Evolutionary conservation across 2,329 filamentous ascomycete genomes (phyloP), one percentile per base, ranked within the genome.

Genomic region (Huntiella savannae): DNA sequence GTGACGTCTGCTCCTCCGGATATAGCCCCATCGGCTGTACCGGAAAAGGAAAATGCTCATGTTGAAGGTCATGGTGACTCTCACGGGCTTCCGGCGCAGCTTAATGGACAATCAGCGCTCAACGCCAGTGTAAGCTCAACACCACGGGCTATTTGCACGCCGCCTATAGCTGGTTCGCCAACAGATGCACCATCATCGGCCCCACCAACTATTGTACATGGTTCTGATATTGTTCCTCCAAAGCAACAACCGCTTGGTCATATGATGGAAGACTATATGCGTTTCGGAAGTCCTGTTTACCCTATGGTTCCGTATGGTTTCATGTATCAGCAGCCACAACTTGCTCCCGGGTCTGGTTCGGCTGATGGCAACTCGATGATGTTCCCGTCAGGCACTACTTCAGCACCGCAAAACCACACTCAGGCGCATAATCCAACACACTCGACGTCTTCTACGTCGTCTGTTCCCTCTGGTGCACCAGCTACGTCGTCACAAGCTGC

Each of bases 1-100:
- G 59, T 57, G 36, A 55, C 59, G 3, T 53, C 52, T 6, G 52
- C 55, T n/a, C 48, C 51, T 10, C 49, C 49, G 17, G 38, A 43
- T 13, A 37, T 44, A 13, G 11, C 40, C 15, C 12, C 42, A 12
- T 33, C 42, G 16, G 15, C 42, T 16, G 15, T 40, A 15, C 22
- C 16, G 13, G 13, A 28, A 10, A 28, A 10, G 13, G 13, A 28
- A 10, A 10, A 10, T 28, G 22, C 7, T 8, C 10, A 28, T 28
- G 8, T 6, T 28, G 22, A 28, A 7, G 8, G 22, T 10, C 22
- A 28, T 10, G 22, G 22, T 28, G 22, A 28, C 22, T 28, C 22
- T 28, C 22, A 28, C 22, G 22, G 22, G 22, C 22, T 28, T 7
- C 22, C 22, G 8, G 22, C 22, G 22, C 22, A 28, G 22, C 8